phyloP scores from a whole-genome alignment of 768 basidiomycete genomes.

The Boletus speciosus region DNA sequence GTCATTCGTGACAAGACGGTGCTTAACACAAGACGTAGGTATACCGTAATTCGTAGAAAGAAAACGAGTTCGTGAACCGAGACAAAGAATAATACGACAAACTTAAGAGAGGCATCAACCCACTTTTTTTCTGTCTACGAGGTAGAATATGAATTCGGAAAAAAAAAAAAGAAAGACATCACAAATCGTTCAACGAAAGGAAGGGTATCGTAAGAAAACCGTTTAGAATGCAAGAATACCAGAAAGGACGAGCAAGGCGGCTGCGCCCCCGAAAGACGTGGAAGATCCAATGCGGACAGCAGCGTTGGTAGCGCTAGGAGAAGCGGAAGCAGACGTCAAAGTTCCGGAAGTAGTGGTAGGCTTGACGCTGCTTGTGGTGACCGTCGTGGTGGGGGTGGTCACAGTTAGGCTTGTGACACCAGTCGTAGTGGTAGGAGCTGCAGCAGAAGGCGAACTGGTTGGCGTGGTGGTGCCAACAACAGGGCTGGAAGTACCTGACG shows the following conservation, averaged over 20 bases:
- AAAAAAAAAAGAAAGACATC: neutral
- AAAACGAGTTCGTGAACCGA: slow-evolving; percentile 3
- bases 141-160: neutral
- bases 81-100: slow-evolving; percentile 19
- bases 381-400: slow-evolving; percentile 31
- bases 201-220: slow-evolving; percentile 3
- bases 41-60: neutral
- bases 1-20: neutral
- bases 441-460: slow-evolving; percentile 6
- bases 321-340: slow-evolving; percentile 10
- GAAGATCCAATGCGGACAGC: slow-evolving; percentile 22
- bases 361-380: slow-evolving; percentile 27
- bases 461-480: slow-evolving; percentile 1
- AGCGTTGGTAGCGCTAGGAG: slow-evolving; percentile 18
- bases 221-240: slow-evolving; percentile 20
- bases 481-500: slow-evolving; percentile 19
- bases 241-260: slow-evolving; percentile 20
- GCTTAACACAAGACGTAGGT: neutral
- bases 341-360: slow-evolving; percentile 26
- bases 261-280: slow-evolving; percentile 17
- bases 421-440: neutral
- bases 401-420: slow-evolving; percentile 32
- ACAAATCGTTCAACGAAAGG: slow-evolving; percentile 7
- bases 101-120: slow-evolving; percentile 7
- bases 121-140: slow-evolving; percentile 4